phyloP scores from a whole-genome alignment of 805 yeast species.

The Candida oleophila region DNA sequence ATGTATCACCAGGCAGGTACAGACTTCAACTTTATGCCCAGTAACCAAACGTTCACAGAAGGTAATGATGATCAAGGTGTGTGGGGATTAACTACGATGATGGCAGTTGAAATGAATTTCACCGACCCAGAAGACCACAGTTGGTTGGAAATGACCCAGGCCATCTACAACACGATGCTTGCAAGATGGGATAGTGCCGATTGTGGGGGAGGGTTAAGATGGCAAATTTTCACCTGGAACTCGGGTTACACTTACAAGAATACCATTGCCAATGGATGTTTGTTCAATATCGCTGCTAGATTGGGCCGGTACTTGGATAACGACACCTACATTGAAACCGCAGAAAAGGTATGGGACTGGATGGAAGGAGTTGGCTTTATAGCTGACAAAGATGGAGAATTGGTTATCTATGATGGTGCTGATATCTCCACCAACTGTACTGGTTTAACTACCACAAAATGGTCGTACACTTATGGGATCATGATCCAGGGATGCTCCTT shows the following conservation, averaged over 20 bases:
- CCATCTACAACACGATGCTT: constrained; percentile 90
- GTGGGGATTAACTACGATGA: constrained; percentile 48
- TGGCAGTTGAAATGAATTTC: constrained; percentile 46
- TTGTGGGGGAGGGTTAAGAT: constrained; percentile 89
- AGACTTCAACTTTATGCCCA: constrained; percentile 40
- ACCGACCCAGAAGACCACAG: constrained; percentile 52
- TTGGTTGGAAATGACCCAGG: constrained; percentile 86
- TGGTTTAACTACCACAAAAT: constrained; percentile 48
- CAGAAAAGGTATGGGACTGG: constrained; percentile 82
- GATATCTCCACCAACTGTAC: constrained; percentile 48
- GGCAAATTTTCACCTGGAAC: constrained; percentile 97
- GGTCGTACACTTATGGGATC: constrained; percentile 74
- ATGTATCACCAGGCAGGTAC: constrained; percentile 46
- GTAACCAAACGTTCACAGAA: constrained; percentile 46
- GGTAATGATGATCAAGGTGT: constrained; percentile 55
- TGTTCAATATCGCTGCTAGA: constrained; percentile 85
- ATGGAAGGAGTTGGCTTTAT: constrained; percentile 38
- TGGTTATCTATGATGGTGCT: constrained; percentile 59
- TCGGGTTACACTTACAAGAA: constrained; percentile 92
- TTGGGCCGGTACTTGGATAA: constrained; percentile 81
- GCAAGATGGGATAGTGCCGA: constrained; percentile 73
- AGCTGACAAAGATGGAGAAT: constrained; percentile 13
- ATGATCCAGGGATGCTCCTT: constrained; percentile 69
- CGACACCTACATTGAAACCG: constrained; percentile 70
- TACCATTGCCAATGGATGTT: constrained; percentile 85